Evolutionary conservation across 495 filamentous ascomycete genomes (phyloP), one percentile per base, ranked within the genome.

Genomic region (Rusavskia elegans): DNA sequence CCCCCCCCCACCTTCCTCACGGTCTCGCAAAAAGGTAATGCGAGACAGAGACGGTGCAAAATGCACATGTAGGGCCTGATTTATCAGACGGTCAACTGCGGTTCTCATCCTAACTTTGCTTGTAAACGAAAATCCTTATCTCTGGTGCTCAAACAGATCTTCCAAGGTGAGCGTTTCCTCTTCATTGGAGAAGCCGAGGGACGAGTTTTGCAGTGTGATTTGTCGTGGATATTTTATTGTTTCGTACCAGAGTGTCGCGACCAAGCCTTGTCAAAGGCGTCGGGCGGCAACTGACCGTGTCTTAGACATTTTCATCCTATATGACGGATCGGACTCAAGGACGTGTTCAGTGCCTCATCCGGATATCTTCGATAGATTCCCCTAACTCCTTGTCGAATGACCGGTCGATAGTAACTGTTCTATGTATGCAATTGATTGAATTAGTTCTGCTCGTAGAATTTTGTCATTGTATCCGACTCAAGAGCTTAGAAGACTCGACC

Each of bases 21-120:
- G n/a, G n/a, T n/a, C n/a, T n/a, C n/a, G n/a, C n/a, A n/a, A n/a
- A n/a, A n/a, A n/a, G n/a, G n/a, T n/a, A n/a, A n/a, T n/a, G n/a
- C n/a, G n/a, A n/a, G n/a, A n/a, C n/a, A n/a, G n/a, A n/a, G n/a
- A n/a, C n/a, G n/a, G n/a, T n/a, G n/a, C n/a, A n/a, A n/a, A n/a
- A n/a, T n/a, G n/a, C n/a, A n/a, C n/a, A n/a, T n/a, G n/a, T n/a
- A n/a, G n/a, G n/a, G n/a, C n/a, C n/a, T n/a, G n/a, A n/a, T n/a
- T n/a, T n/a, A n/a, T n/a, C n/a, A n/a, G n/a, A n/a, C n/a, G n/a
- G n/a, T n/a, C n/a, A n/a, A n/a, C n/a, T n/a, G n/a, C 16, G 5
- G 48, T 48, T 58, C 40, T 55, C 60, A 50, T 35, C 25, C 25
- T 3, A 14, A 44, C 49, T 58, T 52, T 27, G 60, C 32, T 42